Base-by-base conservation (phyloP, 2,329 filamentous ascomycete genomes). In the Onygenales sp. region DNA sequence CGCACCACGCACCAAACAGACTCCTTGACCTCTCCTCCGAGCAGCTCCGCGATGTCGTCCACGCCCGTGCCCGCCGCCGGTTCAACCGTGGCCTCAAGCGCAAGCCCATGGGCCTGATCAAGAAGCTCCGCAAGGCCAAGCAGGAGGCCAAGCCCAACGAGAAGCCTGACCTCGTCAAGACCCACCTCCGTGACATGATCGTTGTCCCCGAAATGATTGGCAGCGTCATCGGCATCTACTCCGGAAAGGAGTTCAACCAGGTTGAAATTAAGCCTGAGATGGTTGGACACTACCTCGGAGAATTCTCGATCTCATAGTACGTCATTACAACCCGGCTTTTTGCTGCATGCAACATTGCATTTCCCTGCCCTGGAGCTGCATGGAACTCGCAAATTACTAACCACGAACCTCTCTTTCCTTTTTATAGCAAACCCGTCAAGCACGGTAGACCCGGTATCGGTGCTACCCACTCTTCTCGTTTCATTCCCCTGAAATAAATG, bases 221-320 rank as follows among this genome's bases (percentile, higher is more conserved):
- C 71, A 88, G 83, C 78, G 92, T 98, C 71, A 87, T 98, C 71
- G 93, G 91, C 75, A 93, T 98, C 83, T 98, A 98, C 88, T 95
- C 89, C 66, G 93, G 93, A 75, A 98, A 98, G 87, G 91, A 97
- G 80, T 98, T 98, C 88, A 98, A 98, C 87, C 92, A 96, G 84
- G 91, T 98, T 69, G 93, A 98, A 80, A 93, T 98, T 82, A 96
- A 96, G 86, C 93, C 93, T 69, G 93, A 98, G 84, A 98, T 98
- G 93, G 93, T 98, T 78, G 93, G 93, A 76, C 92, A 97, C 83
- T 96, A 96, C 84, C 83, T 98, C 65, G 93, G 83, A 72, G 93
- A 98, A 81, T 98, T 98, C 85, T 96, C 91, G 66, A 98, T 98
- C 82, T 93, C 92, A 81, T 98, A 98, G 89, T 95, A 87, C 69